These are phyloP conservation scores for Talaromyces sp. DNA, from an alignment of 2,329 filamentous ascomycete genomes.

Conservation along the genomic window DNA sequence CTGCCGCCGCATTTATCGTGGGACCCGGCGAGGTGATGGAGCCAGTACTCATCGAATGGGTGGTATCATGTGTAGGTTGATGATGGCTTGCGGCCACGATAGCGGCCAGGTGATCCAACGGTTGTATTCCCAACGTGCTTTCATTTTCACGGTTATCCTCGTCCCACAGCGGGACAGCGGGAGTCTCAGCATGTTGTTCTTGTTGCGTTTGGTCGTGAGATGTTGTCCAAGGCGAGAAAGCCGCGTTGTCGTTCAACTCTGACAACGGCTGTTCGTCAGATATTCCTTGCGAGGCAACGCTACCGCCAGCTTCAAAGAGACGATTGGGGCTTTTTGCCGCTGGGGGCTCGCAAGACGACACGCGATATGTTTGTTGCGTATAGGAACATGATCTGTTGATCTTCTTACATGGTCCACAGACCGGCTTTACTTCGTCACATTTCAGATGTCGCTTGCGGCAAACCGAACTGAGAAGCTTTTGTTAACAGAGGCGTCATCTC, in stretches of 20 bases:
- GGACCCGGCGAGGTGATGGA: neutral
- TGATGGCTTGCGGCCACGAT: conserved; percentile 7
- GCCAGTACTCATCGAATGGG: neutral
- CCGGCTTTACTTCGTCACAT: conserved; percentile 22
- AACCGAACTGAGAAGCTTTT: conserved; percentile 11
- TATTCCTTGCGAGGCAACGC: no score
- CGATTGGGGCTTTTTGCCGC: no score
- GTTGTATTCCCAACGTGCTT: neutral
- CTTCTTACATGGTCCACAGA: conserved; percentile 20
- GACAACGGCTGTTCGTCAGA: no score
- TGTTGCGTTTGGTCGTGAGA: no score
- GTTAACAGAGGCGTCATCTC: neutral
- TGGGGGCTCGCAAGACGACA: neutral
- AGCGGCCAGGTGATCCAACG: neutral
- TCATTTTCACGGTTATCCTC: neutral
- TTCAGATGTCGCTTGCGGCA: conserved; percentile 22
- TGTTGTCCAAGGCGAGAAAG: no score
- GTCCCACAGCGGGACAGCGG: neutral
- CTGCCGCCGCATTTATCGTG: conserved; percentile 13
- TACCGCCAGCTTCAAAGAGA: no score
- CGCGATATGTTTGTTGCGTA: neutral
- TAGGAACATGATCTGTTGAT: conserved; percentile 15
- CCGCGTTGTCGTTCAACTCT: no score
- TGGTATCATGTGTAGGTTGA: neutral
- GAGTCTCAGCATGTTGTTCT: neutral